Evolutionary conservation across 176 grass and related monocot species (phyloP), one percentile per base, ranked within the genome.

Genomic region (Elymus sibiricus): DNA sequence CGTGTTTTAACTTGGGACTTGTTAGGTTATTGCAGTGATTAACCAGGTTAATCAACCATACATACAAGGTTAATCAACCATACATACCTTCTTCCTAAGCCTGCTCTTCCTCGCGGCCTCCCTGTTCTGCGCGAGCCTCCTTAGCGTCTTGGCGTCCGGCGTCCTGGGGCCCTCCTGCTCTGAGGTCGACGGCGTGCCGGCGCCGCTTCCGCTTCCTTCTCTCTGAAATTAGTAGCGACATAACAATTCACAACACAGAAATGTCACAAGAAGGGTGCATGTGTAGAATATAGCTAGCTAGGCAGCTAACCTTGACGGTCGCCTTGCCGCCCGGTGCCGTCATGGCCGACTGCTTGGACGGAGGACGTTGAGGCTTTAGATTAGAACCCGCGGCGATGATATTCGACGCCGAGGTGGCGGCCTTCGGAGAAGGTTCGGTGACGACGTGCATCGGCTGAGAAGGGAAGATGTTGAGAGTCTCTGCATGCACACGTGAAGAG

Each of bases 401-500:
- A 66, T 73, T 73, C 4, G 68, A 19, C 11, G 56, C 21, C 31
- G 34, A 35, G 69, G 13, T 44, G 58, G 5, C 53, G 65, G 25
- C 46, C 77, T 66, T 88, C 14, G 82, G 55, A 51, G 78, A 70
- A 46, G 85, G 85, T 13, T 92, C 84, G 19, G 53, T 19, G 24
- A 59, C 72, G 37, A 76, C 81, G 80, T 94, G 90, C 90, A 94
- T 94, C 31, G 93, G 93, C 74, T 82, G 74, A 83, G 93, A 94
- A 86, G 93, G 93, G 74, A 94, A 94, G 79, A 94, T 94, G 82
- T 94, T 94, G 78, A 94, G 83, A 67, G 92, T 94, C 73, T 90
- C 93, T 71, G 22, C 74, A 86, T 58, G 60, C 5, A 55, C 27
- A 39, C 55, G 64, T 58, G 21, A 27, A 26, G 32, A 67, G 4